phyloP scores from a whole-genome alignment of 371 early-diverging fungal species.

The Mortierella sp. region DNA sequence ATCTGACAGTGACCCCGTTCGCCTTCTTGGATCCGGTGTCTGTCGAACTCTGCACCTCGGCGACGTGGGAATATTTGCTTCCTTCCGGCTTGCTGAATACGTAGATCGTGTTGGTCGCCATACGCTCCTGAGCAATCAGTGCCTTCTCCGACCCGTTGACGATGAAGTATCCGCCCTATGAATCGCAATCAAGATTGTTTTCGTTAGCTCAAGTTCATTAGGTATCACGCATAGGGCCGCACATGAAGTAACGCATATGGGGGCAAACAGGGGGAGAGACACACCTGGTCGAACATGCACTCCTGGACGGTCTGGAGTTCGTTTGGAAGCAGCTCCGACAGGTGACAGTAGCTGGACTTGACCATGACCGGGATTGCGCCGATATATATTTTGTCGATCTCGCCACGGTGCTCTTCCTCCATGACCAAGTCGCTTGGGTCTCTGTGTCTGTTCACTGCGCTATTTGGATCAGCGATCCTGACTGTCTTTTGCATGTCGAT shows the following conservation, averaged over 20 bases:
- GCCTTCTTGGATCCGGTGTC: conserved; percentile 93
- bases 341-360: conserved; percentile 92
- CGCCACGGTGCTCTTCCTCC: conserved; percentile 67
- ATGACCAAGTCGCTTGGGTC: conserved; percentile 72
- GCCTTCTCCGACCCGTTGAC: conserved; percentile 99
- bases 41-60: conserved; percentile 95
- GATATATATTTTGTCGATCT: conserved; percentile 86
- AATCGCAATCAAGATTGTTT: neutral
- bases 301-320: conserved; percentile 92
- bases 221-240: too few species aligned
- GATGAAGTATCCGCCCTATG: conserved; percentile 98
- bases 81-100: conserved; percentile 95
- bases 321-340: conserved; percentile 80
- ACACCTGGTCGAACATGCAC: conserved; percentile 96
- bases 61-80: conserved; percentile 88
- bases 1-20: conserved; percentile 90
- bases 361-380: conserved; percentile 99
- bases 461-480: conserved; percentile 76
- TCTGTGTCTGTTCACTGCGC: conserved; percentile 73
- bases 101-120: conserved; percentile 98
- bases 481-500: conserved; percentile 93
- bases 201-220: neutral
- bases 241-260: too few species aligned
- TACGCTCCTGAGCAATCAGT: conserved; percentile 99
- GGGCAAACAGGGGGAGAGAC: conserved; percentile 9